Base-by-base conservation (phyloP, 257 asterid species). In the Solanum chmielewskii region DNA sequence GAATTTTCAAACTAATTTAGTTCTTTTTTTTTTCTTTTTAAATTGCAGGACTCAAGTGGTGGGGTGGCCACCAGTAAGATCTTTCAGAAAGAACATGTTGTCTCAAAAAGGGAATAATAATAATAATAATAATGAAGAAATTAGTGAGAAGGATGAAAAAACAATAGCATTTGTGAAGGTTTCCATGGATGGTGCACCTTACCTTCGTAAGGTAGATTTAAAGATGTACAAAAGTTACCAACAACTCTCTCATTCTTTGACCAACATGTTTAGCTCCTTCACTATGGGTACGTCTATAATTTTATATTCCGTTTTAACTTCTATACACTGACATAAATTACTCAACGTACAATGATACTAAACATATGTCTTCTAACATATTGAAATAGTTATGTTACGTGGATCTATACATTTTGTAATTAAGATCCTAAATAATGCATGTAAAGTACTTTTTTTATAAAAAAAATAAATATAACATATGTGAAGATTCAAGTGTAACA, bases 51-150 rank as follows among this genome's bases (percentile, higher is more conserved):
- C 91, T 25, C 94, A 90, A 85, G 92, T 92, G 89, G 94, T 92
- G 52, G 94, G 94, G 21, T 92, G 92, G 94, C 94, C 94, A 45
- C 94, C 94, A 68, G 94, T 92, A 85, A 83, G 94, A 88, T 85
- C 92, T 13, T 92, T 85, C 49, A 87, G 92, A 37, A 92, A 92
- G 92, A 92, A 92, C 29, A 47, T 92, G 2, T 89, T 92, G 91
- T 89, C 89, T 29, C 92, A 89, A 23, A 92, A 92, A 90, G 86
- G 88, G 49, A 88, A 82, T 87, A 56, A 59, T 27, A 90, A 62
- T 80, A 35, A 35, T 23, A 90, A 62, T 80, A 37, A 59, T 23
- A 90, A 62, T 80, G 88, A 60, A 69, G 47, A 66, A 78, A 29
- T 9, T 47, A 47, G 20, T 69, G 91, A 91, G 81, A 89, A 89